These are phyloP conservation scores for Trypethelium eluteriae DNA, from an alignment of 495 filamentous ascomycete species.

Conservation along the genomic window DNA sequence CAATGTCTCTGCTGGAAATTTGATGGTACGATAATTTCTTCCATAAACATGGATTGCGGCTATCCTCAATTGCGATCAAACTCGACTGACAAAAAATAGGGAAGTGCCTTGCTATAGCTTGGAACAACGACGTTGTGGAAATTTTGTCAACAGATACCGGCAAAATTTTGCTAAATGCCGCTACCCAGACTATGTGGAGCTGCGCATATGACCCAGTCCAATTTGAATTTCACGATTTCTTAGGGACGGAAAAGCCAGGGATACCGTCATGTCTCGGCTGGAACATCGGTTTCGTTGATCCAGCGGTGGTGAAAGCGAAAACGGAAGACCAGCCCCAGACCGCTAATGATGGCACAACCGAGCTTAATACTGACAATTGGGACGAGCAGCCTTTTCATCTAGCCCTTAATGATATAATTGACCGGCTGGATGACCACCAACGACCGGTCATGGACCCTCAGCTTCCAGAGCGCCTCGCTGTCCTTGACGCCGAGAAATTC, in stretches of 20 bases:
- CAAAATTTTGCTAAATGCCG: conserved; percentile 60
- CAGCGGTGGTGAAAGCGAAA: conserved; percentile 40
- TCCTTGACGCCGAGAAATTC: conserved; percentile 70
- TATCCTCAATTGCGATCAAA: background rate
- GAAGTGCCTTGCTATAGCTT: conserved; percentile 67
- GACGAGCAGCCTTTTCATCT: conserved; percentile 14
- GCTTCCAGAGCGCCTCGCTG: conserved; percentile 68
- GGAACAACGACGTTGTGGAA: conserved; percentile 62
- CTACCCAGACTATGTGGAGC: background rate
- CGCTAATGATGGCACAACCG: background rate
- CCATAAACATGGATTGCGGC: background rate
- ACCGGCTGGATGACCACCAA: conserved; percentile 25
- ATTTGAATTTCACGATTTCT: too few species aligned
- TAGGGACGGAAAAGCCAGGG: background rate
- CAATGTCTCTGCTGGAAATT: conserved; percentile 64
- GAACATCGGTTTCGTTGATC: conserved; percentile 60
- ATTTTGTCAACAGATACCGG: conserved; percentile 67
- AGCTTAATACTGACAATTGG: background rate
- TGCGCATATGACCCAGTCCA: too few species aligned
- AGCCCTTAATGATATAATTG: conserved; percentile 32
- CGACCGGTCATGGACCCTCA: conserved; percentile 39
- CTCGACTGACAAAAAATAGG: conserved; percentile 40
- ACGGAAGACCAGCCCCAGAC: conserved; percentile 18
- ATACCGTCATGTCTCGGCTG: conserved; percentile 62
- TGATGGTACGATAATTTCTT: conserved; percentile 50